A percentile compares a stretch with the other conserved stretches of the same genome.
Conservation (phyloP, 495 filamentous ascomycete species). For the Mytilinidion resinicola region DNA sequence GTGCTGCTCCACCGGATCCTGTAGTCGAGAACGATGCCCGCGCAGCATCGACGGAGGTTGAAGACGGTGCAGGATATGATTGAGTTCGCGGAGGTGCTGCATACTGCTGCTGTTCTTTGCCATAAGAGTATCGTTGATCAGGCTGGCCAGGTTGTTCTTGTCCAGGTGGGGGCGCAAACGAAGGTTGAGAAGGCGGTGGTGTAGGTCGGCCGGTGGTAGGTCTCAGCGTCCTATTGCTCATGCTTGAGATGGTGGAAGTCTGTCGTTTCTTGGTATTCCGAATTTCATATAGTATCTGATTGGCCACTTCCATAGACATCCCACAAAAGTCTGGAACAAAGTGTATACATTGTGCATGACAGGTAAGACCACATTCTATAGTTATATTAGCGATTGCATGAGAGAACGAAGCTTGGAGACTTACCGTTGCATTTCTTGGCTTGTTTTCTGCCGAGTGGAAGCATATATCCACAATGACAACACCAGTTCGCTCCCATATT, state of each 20-base stretch:
- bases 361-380: slow-evolving; percentile 84
- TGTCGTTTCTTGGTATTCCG: slow-evolving; percentile 51
- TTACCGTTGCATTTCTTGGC: slow-evolving; percentile 83
- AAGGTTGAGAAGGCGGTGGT: slow-evolving; percentile 35
- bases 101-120: slow-evolving; percentile 38
- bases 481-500: slow-evolving; percentile 99
- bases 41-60: slow-evolving; percentile 44
- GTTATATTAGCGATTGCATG: slow-evolving; percentile 5
- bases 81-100: slow-evolving; percentile 34
- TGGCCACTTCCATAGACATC: slow-evolving; percentile 97
- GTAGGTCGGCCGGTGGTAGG: slow-evolving; percentile 40
- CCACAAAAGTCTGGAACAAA: slow-evolving; percentile 98
- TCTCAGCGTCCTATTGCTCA: slow-evolving; percentile 63
- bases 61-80: slow-evolving; percentile 36
- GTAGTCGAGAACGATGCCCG: slow-evolving; percentile 37
- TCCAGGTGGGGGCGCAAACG: slow-evolving; percentile 32
- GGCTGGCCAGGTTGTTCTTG: slow-evolving; percentile 43
- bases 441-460: slow-evolving; percentile 94
- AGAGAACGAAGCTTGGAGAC: slow-evolving; percentile 10
- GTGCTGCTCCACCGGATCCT: slow-evolving; percentile 19
- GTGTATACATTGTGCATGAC: slow-evolving; percentile 85
- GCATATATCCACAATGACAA: slow-evolving; percentile 95
- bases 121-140: slow-evolving; percentile 42
- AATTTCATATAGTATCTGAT: slow-evolving; percentile 76
- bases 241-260: slow-evolving; percentile 44